These are phyloP conservation scores for Penicillium robsamsonii DNA, from an alignment of 495 filamentous ascomycete genomes.

Conservation along the genomic window DNA sequence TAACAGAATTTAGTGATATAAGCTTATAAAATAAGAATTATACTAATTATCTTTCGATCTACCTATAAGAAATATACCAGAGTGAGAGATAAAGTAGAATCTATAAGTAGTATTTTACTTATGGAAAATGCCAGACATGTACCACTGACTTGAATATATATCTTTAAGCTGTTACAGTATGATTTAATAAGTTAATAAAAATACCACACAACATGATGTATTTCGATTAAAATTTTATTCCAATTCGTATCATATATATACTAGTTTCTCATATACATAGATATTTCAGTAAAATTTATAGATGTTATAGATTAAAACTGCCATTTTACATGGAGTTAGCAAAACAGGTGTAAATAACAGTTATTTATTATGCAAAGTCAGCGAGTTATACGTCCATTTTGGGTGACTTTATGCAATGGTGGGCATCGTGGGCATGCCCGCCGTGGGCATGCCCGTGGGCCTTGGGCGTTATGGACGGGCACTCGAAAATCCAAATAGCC, in stretches of 20 bases:
- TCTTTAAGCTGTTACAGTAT: constrained; percentile 1
- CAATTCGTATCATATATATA: constrained; percentile 3
- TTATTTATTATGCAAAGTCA: constrained; percentile 1
- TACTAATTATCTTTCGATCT: constrained; percentile 2
- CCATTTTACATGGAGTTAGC: background rate
- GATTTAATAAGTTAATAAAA: constrained; percentile 3
- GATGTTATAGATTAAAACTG: background rate
- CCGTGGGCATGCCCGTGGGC: background rate
- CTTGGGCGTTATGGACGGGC: background rate
- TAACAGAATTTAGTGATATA: constrained; percentile 4
- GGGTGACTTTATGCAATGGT: too few species aligned
- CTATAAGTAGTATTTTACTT: constrained; percentile 2
- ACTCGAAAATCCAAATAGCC: background rate
- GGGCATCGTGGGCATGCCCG: too few species aligned
- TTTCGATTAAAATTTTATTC: background rate
- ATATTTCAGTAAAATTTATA: constrained; percentile 11
- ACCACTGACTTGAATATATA: constrained; percentile 3
- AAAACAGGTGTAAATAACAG: constrained; percentile 1
- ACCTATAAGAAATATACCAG: background rate
- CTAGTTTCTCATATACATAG: constrained; percentile 1
- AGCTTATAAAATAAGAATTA: constrained; percentile 3
- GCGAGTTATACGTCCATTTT: background rate
- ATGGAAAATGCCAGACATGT: background rate
- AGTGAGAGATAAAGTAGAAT: background rate
- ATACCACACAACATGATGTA: constrained; percentile 4